phyloP scores from a whole-genome alignment of 768 basidiomycete species.

The Leucogyrophana mollusca region DNA sequence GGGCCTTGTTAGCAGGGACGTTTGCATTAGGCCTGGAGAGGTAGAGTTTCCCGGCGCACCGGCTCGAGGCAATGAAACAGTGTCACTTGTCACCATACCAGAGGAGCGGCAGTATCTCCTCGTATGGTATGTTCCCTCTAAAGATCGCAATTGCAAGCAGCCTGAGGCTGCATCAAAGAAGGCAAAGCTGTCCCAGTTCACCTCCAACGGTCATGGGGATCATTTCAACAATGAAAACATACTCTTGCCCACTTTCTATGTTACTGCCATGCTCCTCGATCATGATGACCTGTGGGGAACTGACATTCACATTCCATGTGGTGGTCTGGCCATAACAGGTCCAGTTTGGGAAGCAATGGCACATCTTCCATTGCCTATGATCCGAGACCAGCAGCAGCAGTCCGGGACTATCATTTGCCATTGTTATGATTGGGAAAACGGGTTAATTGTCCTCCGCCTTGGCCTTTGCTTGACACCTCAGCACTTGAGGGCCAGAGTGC shows the following conservation, averaged over 20 bases:
- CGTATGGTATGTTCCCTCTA: slow-evolving; percentile 73
- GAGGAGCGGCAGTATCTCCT: slow-evolving; percentile 69
- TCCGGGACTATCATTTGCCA: slow-evolving; percentile 52
- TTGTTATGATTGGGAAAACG: slow-evolving; percentile 59
- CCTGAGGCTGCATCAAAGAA: slow-evolving; percentile 28
- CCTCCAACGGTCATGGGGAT: slow-evolving; percentile 19
- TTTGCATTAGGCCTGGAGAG: too few relatives aligned
- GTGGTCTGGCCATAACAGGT: slow-evolving; percentile 67
- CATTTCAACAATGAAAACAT: slow-evolving; percentile 43
- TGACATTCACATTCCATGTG: slow-evolving; percentile 70
- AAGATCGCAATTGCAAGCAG: slow-evolving; percentile 20
- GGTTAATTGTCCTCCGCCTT: slow-evolving; percentile 77
- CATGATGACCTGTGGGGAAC: slow-evolving; percentile 71
- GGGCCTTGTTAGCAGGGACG: too few relatives aligned
- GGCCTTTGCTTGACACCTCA: slow-evolving; percentile 48
- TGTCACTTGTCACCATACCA: slow-evolving; percentile 38
- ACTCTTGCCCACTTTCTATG: slow-evolving; percentile 63
- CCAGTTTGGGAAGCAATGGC: slow-evolving; percentile 52
- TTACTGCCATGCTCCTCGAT: slow-evolving; percentile 70
- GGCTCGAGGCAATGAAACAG: too few relatives aligned
- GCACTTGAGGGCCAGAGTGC: slow-evolving; percentile 13
- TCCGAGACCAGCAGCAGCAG: slow-evolving; percentile 33
- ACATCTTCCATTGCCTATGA: slow-evolving; percentile 25
- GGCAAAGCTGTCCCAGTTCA: slow-evolving; percentile 23
- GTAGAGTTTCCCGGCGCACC: too few relatives aligned